A percentile compares a stretch with the other conserved stretches of the same genome.
These are phyloP conservation scores for Sporisorium scitamineum DNA, from an alignment of 1,284 basidiomycete species.

Conservation along the genomic window DNA sequence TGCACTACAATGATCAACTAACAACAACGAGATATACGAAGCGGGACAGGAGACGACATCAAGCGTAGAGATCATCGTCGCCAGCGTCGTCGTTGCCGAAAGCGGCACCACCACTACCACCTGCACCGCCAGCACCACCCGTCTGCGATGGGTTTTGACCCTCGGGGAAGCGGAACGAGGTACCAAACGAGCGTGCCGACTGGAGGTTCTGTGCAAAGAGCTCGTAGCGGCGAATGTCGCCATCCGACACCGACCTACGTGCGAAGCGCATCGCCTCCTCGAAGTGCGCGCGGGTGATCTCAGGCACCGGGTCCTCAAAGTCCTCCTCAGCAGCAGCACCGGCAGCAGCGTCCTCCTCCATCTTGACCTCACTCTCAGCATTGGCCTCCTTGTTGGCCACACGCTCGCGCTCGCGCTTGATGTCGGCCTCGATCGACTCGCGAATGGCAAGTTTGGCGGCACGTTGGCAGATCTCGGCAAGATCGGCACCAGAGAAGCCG, in stretches of 20 bases:
- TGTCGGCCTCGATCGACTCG: constrained; percentile 92
- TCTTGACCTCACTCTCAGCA: constrained; percentile 71
- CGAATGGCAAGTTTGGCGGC: constrained; percentile 97
- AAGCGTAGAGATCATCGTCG: constrained; percentile 75
- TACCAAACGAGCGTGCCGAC: constrained; percentile 74
- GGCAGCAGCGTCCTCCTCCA: constrained; percentile 75
- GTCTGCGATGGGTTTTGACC: constrained; percentile 57
- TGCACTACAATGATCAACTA: constrained; percentile 1
- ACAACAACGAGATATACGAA: constrained; percentile 6
- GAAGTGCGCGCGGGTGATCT: constrained; percentile 83
- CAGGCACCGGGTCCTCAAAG: constrained; percentile 84
- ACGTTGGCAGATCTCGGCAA: constrained; percentile 98
- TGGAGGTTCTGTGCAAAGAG: constrained; percentile 68
- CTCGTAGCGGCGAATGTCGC: constrained; percentile 89
- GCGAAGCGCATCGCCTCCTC: constrained; percentile 95
- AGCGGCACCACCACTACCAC: constrained; percentile 77
- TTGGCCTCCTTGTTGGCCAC: constrained; percentile 44
- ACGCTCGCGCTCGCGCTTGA: constrained; percentile 79
- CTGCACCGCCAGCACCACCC: constrained; percentile 43
- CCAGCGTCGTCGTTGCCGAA: constrained; percentile 83
- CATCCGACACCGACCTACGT: constrained; percentile 71
- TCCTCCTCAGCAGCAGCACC: constrained; percentile 76
- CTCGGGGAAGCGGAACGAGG: constrained; percentile 97
- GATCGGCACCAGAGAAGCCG: constrained; percentile 98
- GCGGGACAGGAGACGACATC: not conserved